Percentiles rank a stretch among this genome's conserved stretches.
Evolutionary conservation across 1,139 yeast species (phyloP).

Genomic region (Arxiozyma telluris): DNA sequence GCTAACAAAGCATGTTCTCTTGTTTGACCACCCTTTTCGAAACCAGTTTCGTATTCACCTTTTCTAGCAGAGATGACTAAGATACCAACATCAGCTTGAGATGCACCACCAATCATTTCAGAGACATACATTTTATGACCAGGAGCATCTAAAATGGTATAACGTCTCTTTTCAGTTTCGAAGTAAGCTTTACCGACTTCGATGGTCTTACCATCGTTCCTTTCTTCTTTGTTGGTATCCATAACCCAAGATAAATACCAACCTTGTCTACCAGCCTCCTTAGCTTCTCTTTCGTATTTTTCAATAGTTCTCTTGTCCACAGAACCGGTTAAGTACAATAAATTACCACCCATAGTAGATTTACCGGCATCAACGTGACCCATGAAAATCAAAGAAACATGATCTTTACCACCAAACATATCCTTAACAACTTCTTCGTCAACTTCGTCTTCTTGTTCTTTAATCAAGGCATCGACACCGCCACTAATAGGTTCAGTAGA

Average conservation of each 20-base stretch:
- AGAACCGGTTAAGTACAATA: slow-evolving; percentile 85
- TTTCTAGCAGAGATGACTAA: slow-evolving; percentile 84
- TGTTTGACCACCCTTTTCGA: slow-evolving; percentile 88
- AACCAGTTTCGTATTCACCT: slow-evolving; percentile 95
- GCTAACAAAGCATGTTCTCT: slow-evolving; percentile 90
- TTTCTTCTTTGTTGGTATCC: slow-evolving; percentile 98
- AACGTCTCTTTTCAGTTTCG: slow-evolving; percentile 95
- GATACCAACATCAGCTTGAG: slow-evolving; percentile 93
- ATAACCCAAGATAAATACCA: slow-evolving; percentile 99
- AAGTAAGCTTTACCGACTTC: slow-evolving; percentile 97
- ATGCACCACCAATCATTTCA: slow-evolving; percentile 99
- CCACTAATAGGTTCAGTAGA: slow-evolving; percentile 11
- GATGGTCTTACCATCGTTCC: slow-evolving; percentile 97
- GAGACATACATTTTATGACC: slow-evolving; percentile 99
- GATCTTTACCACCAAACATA: slow-evolving; percentile 95
- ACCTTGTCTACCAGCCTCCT: slow-evolving; percentile 99
- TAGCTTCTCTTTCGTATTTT: slow-evolving; percentile 95
- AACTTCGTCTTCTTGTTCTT: slow-evolving; percentile 75
- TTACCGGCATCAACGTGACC: slow-evolving; percentile 99
- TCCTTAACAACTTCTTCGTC: slow-evolving; percentile 86
- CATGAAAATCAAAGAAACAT: slow-evolving; percentile 93
- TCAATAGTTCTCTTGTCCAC: slow-evolving; percentile 99
- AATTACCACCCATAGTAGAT: slow-evolving; percentile 98
- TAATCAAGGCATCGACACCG: slow-evolving; percentile 39
- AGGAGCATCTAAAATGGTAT: slow-evolving; percentile 97